Conservation (phyloP, 768 basidiomycete genomes). For the Amanita rimosa region DNA sequence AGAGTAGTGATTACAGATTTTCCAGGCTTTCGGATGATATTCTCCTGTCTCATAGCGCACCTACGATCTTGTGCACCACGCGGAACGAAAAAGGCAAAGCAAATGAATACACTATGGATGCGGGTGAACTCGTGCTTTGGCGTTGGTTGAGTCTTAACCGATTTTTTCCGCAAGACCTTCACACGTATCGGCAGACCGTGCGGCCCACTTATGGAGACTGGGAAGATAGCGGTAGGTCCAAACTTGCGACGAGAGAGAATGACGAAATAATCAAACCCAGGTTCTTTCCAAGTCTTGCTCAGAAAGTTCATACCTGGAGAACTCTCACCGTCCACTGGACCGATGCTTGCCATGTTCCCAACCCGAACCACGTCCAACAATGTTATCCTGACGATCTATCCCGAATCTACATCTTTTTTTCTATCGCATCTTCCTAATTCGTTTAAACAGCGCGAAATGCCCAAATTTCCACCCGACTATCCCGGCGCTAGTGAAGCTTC, state of each 20-base stretch:
- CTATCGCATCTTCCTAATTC: not conserved
- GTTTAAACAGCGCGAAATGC: not conserved
- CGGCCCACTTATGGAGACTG: constrained; percentile 30
- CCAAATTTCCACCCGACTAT: not conserved
- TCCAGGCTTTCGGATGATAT: constrained; percentile 47
- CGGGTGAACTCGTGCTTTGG: constrained; percentile 51
- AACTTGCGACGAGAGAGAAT: not conserved
- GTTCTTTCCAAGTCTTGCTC: constrained; percentile 56
- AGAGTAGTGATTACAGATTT: not conserved
- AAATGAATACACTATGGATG: constrained; percentile 21
- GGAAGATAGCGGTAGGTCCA: constrained; percentile 55
- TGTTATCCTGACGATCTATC: not conserved
- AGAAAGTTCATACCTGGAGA: constrained; percentile 14
- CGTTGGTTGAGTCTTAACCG: constrained; percentile 56
- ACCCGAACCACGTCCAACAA: not conserved
- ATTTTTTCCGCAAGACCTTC: constrained; percentile 39
- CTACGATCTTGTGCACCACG: constrained; percentile 30
- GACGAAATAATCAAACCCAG: constrained; percentile 19
- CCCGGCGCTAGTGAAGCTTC: not conserved
- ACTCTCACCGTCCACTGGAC: not conserved
- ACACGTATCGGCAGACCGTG: not conserved
- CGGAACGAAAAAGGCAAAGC: constrained; percentile 13
- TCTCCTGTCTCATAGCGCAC: constrained; percentile 41
- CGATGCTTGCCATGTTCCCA: not conserved
- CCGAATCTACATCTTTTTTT: not conserved